A percentile compares a stretch with the other conserved stretches of the same genome.
Evolutionary conservation across 805 yeast species (phyloP).

Genomic region (Clavispora vitiphila): DNA sequence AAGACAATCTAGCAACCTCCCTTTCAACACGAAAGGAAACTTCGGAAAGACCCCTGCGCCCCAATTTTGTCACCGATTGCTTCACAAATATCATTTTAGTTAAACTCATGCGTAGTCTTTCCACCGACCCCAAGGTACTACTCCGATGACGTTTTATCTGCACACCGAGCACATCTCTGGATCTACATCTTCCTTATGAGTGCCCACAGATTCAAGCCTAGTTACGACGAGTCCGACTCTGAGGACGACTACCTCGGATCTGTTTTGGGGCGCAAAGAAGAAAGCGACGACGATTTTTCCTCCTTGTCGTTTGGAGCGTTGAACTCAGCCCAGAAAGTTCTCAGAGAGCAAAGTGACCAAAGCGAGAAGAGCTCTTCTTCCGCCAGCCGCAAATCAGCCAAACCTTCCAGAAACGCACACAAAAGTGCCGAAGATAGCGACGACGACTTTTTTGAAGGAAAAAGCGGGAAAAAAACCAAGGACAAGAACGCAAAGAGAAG

Average conservation of each 20-base stretch:
- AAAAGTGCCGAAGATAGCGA: constrained; percentile 18
- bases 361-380: constrained; percentile 3
- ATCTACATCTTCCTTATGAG: background rate
- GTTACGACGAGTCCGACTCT: constrained; percentile 14
- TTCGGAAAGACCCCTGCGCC: no score
- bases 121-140: no score
- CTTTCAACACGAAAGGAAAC: no score
- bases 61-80: no score
- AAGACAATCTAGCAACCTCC: no score
- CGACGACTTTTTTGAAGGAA: constrained; percentile 10
- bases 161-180: background rate
- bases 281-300: constrained; percentile 44
- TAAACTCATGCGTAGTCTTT: no score
- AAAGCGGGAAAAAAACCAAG: constrained; percentile 20
- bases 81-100: no score
- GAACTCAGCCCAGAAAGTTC: constrained; percentile 52
- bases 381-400: constrained; percentile 8
- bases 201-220: constrained; percentile 5
- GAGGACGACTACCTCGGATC: constrained; percentile 16
- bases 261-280: constrained; percentile 13
- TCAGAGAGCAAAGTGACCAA: constrained; percentile 20
- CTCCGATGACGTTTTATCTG: background rate
- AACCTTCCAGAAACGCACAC: constrained; percentile 6
- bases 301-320: constrained; percentile 63
- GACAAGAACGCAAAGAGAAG: constrained; percentile 24